Percentiles rank a stretch among this genome's conserved stretches.
Conservation (phyloP, 1,284 basidiomycete species). For the Papiliotrema fonsecae region DNA sequence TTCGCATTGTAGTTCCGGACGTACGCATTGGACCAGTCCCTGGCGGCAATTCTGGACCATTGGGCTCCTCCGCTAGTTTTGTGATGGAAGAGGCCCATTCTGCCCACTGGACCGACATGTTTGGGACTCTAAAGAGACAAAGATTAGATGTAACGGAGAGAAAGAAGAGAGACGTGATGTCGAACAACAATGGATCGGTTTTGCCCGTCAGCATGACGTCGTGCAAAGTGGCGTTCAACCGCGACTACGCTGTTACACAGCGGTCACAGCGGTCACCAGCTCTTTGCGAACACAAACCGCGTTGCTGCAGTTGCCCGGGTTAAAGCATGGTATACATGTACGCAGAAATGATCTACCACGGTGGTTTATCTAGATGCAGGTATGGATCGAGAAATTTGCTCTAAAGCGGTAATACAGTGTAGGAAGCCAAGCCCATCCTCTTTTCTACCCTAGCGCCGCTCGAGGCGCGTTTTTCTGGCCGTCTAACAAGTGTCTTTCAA, state of each 20-base stretch:
- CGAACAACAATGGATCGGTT: neutral
- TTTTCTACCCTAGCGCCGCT: no score
- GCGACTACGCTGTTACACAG: no score
- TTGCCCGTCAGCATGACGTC: no score
- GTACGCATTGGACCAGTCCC: constrained; percentile 18
- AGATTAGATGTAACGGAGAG: no score
- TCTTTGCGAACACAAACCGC: neutral
- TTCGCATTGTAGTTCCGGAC: neutral
- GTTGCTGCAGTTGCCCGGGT: neutral
- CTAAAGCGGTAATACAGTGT: no score
- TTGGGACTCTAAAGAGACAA: neutral
- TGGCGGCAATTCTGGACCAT: constrained; percentile 9
- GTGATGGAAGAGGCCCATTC: neutral
- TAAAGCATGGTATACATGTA: neutral
- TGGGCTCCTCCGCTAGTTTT: neutral
- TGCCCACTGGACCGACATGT: neutral
- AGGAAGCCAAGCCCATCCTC: no score
- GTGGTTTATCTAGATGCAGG: neutral
- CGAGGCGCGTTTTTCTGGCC: neutral
- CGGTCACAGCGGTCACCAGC: neutral
- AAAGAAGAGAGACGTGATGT: no score
- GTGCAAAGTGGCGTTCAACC: no score
- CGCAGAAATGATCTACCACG: neutral
- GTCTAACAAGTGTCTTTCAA: constrained; percentile 33
- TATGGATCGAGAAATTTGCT: no score